Evolutionary conservation across 306 rosid species (phyloP).

Genomic region (Dryas octopetala): DNA sequence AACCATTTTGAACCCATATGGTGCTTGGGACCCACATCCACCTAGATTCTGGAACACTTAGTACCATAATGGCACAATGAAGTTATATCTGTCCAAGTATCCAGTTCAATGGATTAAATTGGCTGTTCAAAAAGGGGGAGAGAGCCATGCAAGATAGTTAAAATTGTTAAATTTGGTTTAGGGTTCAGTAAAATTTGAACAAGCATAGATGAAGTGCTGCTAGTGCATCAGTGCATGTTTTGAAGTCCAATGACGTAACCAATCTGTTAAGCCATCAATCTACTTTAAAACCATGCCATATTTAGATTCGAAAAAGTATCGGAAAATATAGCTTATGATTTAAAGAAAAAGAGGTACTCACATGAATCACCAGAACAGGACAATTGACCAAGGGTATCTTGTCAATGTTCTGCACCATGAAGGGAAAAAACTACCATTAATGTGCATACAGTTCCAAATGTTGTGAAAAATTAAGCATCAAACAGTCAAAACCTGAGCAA

Average conservation of each 20-base stretch:
- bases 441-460: conserved; percentile 8
- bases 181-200: background rate
- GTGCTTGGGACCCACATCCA: background rate
- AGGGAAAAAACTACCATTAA: conserved; percentile 23
- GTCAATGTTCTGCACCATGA: conserved; percentile 79
- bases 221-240: background rate
- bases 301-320: conserved; percentile 1
- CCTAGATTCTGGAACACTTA: background rate
- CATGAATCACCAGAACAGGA: conserved; percentile 95
- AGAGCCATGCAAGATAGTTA: conserved; percentile 11
- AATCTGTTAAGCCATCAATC: background rate
- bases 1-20: background rate
- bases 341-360: conserved; percentile 45
- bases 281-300: background rate
- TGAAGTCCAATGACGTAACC: background rate
- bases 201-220: background rate
- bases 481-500: conserved; percentile 9
- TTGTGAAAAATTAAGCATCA: background rate
- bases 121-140: background rate
- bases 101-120: background rate
- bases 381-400: conserved; percentile 75
- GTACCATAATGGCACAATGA: background rate
- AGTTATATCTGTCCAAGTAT: background rate
- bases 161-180: background rate
- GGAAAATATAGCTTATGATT: background rate